Evolutionary conservation across 768 basidiomycete genomes (phyloP).

Genomic region (Lactarius sp.): DNA sequence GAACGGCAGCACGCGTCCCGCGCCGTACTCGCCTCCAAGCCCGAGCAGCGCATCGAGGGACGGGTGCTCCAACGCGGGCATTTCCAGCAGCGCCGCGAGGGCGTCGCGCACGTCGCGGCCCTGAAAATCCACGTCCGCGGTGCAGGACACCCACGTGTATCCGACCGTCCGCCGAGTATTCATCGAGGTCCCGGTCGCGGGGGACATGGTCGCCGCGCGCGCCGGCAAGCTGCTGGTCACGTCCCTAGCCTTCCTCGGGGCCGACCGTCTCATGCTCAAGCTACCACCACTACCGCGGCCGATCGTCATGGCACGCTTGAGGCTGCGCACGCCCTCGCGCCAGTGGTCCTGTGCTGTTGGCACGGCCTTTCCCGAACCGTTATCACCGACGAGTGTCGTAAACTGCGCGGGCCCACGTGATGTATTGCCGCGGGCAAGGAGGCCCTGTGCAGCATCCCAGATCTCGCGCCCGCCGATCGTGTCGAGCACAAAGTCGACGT

Average conservation of each 20-base stretch:
- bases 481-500: slow-evolving; percentile 80
- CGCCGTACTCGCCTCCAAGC: slow-evolving; percentile 33
- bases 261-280: not conserved
- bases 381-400: slow-evolving; percentile 76
- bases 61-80: slow-evolving; percentile 36
- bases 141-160: slow-evolving; percentile 78
- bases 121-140: slow-evolving; percentile 80
- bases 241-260: not conserved
- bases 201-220: not conserved
- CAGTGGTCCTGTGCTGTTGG: slow-evolving; percentile 71
- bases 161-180: slow-evolving; percentile 44
- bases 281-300: slow-evolving; percentile 19
- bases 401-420: slow-evolving; percentile 45
- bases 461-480: slow-evolving; percentile 75
- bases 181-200: slow-evolving; percentile 7
- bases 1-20: slow-evolving; percentile 43
- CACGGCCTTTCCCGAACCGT: slow-evolving; percentile 51
- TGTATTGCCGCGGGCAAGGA: slow-evolving; percentile 43
- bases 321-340: slow-evolving; percentile 62
- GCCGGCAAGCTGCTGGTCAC: slow-evolving; percentile 1
- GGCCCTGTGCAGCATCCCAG: slow-evolving; percentile 65
- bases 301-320: slow-evolving; percentile 35
- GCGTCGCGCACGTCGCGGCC: slow-evolving; percentile 65
- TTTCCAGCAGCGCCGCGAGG: slow-evolving; percentile 37
- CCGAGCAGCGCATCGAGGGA: slow-evolving; percentile 29